A percentile compares a stretch with the other conserved stretches of the same genome.
These are phyloP conservation scores for Cucumis hystrix DNA, from an alignment of 306 rosid species.

Conservation along the genomic window DNA sequence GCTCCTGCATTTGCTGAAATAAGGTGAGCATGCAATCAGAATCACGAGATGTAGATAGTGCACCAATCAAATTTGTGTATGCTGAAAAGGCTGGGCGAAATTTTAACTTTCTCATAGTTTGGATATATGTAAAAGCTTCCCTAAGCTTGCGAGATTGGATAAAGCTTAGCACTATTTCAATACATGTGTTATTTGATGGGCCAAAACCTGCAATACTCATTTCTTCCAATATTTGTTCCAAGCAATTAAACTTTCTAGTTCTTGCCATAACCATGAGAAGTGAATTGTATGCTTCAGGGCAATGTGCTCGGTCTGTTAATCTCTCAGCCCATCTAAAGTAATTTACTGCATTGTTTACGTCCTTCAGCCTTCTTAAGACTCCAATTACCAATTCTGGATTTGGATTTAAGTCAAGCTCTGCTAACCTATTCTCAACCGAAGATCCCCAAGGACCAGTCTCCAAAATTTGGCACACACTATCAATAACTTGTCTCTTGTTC, in stretches of 20 bases:
- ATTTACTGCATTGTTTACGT: conserved; percentile 43
- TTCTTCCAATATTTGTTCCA: conserved; percentile 73
- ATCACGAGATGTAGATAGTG: conserved; percentile 43
- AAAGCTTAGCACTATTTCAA: conserved; percentile 49
- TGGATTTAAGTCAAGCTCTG: conserved; percentile 34
- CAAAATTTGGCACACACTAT: conserved; percentile 50
- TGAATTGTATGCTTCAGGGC: conserved; percentile 56
- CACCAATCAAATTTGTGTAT: conserved; percentile 73
- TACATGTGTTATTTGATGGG: conserved; percentile 32
- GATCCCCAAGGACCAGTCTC: conserved; percentile 61
- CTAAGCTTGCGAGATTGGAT: conserved; percentile 37
- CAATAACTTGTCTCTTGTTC: conserved; percentile 29
- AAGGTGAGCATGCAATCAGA: conserved; percentile 53
- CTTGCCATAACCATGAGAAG: conserved; percentile 78
- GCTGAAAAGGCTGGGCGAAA: conserved; percentile 91
- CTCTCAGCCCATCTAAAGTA: conserved; percentile 77
- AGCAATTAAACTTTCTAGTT: conserved; percentile 37
- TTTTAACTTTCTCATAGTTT: conserved; percentile 83
- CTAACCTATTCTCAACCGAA: conserved; percentile 44
- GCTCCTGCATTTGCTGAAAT: conserved; percentile 84
- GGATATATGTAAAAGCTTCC: conserved; percentile 54
- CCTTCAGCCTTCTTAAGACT: conserved; percentile 65
- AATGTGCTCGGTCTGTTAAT: conserved; percentile 44
- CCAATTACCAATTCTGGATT: conserved; percentile 59
- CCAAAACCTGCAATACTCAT: conserved; percentile 89